Evolutionary conservation across 2,329 filamentous ascomycete species (phyloP), one percentile per base, ranked within the genome.

Genomic region (Fusarium secorum): DNA sequence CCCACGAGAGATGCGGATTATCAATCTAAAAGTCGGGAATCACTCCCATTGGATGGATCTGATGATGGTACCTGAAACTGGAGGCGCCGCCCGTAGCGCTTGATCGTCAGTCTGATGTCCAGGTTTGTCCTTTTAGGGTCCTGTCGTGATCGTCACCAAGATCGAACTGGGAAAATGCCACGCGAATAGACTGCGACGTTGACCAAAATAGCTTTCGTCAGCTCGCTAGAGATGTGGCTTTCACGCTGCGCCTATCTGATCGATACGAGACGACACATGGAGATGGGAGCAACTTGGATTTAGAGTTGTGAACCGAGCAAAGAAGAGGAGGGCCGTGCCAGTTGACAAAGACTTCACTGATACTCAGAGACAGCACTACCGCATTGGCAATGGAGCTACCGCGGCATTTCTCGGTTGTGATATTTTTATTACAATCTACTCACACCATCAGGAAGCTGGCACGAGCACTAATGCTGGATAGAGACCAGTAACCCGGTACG

Each of bases 31-130:
- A 44, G 63, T 58, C 71, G 69, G 74, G 45, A 75, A 41, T 36
- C 5, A 26, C 63, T 49, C 74, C 69, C 61, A 76, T 76, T 76
- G 74, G 74, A 60, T 48, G 42, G 32, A 24, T 41, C 42, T 51
- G 48, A 42, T 33, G 45, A 74, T 59, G 66, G 74, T 74, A 68
- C 74, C 71, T 76, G 72, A 74, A 75, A 76, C 73, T 49, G 46
- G 44, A 70, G 71, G 57, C 70, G 65, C 65, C 60, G 71, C 66
- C 63, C 60, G 69, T 71, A 70, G 70, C 72, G 65, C 61, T 67
- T 70, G 68, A 68, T 70, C 70, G 54, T 72, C 48, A 71, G 64
- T 62, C 64, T 49, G 39, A 42, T 65, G 59, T 46, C 46, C 55
- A 35, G 28, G 38, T 60, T 64, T 64, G 52, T 54, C 53, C 58